Conservation (phyloP, 2,329 filamentous ascomycete genomes). For the Didymella lethalis region DNA sequence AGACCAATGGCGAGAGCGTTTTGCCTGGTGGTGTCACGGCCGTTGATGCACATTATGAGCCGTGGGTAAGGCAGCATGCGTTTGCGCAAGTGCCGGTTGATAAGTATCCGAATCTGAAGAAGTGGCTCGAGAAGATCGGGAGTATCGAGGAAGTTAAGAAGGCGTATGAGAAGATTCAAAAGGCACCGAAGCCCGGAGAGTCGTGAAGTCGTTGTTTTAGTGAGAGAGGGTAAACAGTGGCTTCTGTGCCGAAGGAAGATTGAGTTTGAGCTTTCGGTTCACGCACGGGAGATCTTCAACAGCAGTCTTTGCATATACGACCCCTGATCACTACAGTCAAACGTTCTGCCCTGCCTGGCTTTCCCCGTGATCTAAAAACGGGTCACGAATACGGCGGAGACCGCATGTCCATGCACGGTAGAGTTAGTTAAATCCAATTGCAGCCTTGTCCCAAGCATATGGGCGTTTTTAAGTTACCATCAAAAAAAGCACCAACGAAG, state of each 20-base stretch:
- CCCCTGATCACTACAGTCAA: no score
- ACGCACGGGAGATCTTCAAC: no score
- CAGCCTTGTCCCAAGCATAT: not conserved
- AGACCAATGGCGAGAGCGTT: conserved; percentile 13
- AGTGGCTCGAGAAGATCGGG: conserved; percentile 54
- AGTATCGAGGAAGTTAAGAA: conserved; percentile 31
- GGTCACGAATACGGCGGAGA: no score
- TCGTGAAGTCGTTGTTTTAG: not conserved
- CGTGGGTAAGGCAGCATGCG: conserved; percentile 18
- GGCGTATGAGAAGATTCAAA: conserved; percentile 26
- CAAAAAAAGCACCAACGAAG: not conserved
- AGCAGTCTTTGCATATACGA: no score
- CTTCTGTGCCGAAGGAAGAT: no score
- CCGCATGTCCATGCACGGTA: no score
- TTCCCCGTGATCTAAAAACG: no score
- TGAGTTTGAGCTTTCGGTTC: no score
- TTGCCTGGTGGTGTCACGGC: conserved; percentile 13
- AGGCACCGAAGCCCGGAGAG: conserved; percentile 62
- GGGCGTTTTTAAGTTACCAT: not conserved
- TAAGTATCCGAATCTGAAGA: conserved; percentile 73
- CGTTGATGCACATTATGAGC: conserved; percentile 19
- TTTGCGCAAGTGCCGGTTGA: conserved; percentile 18
- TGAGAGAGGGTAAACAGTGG: no score
- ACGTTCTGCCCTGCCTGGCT: no score
- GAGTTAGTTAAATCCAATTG: not conserved